Evolutionary conservation across 2,329 filamentous ascomycete genomes (phyloP), one percentile per base, ranked within the genome.

Genomic region (Aspergillus fischeri): DNA sequence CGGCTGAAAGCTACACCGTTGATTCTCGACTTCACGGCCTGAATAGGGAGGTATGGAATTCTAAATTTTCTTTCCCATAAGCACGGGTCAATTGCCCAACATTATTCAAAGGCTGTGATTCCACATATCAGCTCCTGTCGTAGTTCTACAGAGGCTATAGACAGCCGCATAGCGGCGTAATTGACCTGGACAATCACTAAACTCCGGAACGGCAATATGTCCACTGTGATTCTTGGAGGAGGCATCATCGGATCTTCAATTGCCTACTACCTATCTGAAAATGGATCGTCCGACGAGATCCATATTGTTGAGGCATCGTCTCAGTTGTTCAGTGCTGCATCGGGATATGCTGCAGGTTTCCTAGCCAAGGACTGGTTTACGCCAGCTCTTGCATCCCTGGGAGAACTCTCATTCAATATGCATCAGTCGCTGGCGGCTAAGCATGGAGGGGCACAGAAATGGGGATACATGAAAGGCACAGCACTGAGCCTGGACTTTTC

Each of bases 331-430:
- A 81, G 84, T 10, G 90, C 86, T 29, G 89, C 90, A 0, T 92
- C 88, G 2, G 89, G 90, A 1, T 86, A 83, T 62, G 88, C 89
- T 0, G 90, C 82, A 20, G 89, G 90, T 0, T 93, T 92, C 66
- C 68, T 92, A 8, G 89, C 89, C 0, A 80, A 78, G 35, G 87
- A 92, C 70, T 92, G 89, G 88, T 90, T 89, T 65, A 78, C 79
- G 0, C 76, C 83, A 0, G 76, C 80, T 1, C 75, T 84, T 5
- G 78, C 83, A 0, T 75, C 80, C 0, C 78, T 92, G 1, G 89
- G 85, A 7, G 80, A 79, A 0, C 77, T 92, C 11, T 90, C 86
- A 44, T 93, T 89, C 67, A 80, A 81, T 4, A 80, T 91, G 53
- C 90, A 93, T 72, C 78, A 78, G 60, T 74, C 81, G 47, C 80